Base-by-base conservation (phyloP, 1,284 basidiomycete species). In the Austroboletus rostrupii region DNA sequence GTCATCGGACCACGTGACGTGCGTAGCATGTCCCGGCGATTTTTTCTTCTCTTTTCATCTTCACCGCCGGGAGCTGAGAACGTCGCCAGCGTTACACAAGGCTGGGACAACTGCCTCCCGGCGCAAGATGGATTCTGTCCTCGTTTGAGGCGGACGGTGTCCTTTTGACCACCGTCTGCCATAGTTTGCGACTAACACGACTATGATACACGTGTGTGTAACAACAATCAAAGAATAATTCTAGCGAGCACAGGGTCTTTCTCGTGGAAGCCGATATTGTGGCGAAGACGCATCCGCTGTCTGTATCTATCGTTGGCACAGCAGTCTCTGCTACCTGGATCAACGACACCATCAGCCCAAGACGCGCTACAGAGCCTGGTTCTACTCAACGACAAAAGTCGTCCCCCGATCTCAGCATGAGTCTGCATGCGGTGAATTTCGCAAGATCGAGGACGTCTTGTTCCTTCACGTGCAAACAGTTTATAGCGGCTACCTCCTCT, bases 131-230 rank as follows among this genome's bases (percentile, higher is more conserved):
- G 54, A 65, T 42, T 42, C 20, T n/a, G 72, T 83, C 81, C 77
- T 79, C 70, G 85, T 88, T 87, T 88, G 85, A 88, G 83, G 85
- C 70, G 69, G 72, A 72, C 72, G 68, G 76, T 73, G 77, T 72
- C 36, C 55, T 50, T 59, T 48, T 52, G 48, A 81, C 78, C 77
- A 72, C 70, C 70, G 70, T 74, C 72, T 78, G 82, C 80, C 81
- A 87, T 87, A 87, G 78, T 80, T 72, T 79, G 75, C 56, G 80
- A 83, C 77, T 63, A 55, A 86, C 78, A 86, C 65, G n/a, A 44
- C 38, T 21, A n/a, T n/a, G n/a, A n/a, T n/a, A 31, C 37, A 19
- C 16, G 8, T 43, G 10, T 32, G 31, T 21, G n/a, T 12, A 28
- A 21, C 35, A 19, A 20, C 16, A 33, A 23, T 58, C 37, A 64